A percentile compares a stretch with the other conserved stretches of the same genome.
These are phyloP conservation scores for Nicotiana tomentosiformis DNA, from an alignment of 257 asterid species.

Conservation along the genomic window DNA sequence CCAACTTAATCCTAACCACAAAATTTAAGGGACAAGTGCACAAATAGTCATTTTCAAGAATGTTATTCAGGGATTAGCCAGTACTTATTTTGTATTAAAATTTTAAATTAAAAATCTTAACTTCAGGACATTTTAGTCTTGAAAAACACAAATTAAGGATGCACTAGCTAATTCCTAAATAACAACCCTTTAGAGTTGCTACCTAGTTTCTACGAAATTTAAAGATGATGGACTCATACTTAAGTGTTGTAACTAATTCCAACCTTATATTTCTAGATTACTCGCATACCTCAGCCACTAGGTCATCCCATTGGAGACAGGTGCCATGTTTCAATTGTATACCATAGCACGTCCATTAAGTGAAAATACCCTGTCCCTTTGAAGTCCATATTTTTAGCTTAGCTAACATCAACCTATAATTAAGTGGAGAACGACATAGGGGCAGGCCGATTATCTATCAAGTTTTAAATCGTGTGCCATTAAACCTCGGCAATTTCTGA, in stretches of 20 bases:
- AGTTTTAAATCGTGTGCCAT: neutral
- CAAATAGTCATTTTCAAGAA: no score
- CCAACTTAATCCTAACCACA: neutral
- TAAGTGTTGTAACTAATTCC: neutral
- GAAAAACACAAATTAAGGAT: no score
- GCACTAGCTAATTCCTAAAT: no score
- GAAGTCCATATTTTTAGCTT: neutral
- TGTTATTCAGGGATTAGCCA: no score
- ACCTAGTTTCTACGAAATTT: no score
- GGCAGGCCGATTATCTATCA: neutral
- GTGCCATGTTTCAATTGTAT: neutral
- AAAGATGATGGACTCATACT: no score
- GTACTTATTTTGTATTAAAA: no score
- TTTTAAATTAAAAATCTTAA: no score
- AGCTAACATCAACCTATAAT: neutral
- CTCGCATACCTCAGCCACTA: neutral
- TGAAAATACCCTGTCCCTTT: neutral
- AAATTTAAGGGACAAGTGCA: no score
- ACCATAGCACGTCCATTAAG: neutral
- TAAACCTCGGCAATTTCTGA: neutral
- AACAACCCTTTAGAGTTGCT: no score
- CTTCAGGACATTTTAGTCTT: no score
- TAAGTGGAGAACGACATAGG: neutral
- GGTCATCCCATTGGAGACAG: neutral
- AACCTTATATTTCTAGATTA: neutral